Percentiles rank a stretch among this genome's conserved stretches.
Conservation (phyloP, 2,329 filamentous ascomycete genomes). For the Ophiostoma ulmi region DNA sequence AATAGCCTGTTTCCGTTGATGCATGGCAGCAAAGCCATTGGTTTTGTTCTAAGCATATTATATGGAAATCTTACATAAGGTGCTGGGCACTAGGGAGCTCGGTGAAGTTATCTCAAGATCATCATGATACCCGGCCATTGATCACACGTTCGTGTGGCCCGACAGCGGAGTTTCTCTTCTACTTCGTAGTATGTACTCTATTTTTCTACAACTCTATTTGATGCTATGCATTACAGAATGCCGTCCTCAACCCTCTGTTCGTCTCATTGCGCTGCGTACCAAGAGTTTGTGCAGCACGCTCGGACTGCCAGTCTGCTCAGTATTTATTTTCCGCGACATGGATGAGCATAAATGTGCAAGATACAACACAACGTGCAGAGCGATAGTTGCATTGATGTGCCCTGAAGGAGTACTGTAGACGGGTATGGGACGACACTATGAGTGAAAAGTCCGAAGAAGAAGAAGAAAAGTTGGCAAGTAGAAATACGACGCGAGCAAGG, state of each 20-base stretch:
- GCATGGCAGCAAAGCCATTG: neutral
- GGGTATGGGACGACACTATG: neutral
- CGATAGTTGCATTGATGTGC: no score
- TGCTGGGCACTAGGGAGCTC: neutral
- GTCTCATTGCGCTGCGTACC: neutral
- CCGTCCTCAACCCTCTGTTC: neutral
- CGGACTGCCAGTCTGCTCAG: neutral
- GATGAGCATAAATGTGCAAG: no score
- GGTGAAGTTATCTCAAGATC: neutral
- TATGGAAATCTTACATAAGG: neutral
- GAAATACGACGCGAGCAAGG: conserved; percentile 11
- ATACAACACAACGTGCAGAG: no score
- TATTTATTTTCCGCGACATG: neutral
- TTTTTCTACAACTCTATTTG: conserved; percentile 2
- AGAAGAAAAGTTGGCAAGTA: neutral
- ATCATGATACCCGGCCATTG: neutral
- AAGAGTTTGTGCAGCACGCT: neutral
- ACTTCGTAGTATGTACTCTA: neutral
- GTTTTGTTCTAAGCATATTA: neutral
- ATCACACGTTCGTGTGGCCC: neutral
- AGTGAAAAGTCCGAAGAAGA: neutral
- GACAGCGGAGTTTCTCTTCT: no score
- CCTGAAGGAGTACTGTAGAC: neutral
- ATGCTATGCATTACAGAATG: neutral
- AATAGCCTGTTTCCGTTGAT: conserved; percentile 2